These are phyloP conservation scores for Globisporangium polare DNA, from an alignment of 352 stramenopile species.

Conservation along the genomic window DNA sequence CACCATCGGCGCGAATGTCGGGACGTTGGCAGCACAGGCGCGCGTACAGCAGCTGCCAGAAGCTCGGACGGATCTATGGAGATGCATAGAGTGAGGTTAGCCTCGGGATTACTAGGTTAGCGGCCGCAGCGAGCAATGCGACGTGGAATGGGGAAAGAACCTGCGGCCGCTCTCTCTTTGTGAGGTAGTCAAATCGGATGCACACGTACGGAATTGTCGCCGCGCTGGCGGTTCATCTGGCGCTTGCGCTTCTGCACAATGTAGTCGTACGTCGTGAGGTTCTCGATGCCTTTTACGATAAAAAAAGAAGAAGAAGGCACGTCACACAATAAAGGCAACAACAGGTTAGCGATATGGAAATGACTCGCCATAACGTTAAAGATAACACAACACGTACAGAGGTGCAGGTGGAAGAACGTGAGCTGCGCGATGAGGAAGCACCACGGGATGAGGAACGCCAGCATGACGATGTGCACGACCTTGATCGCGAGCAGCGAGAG, in stretches of 20 bases:
- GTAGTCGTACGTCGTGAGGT: slow-evolving; percentile 87
- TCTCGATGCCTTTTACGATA: slow-evolving; percentile 51
- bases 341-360: background rate
- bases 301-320: no score
- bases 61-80: slow-evolving; percentile 22
- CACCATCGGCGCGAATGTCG: slow-evolving; percentile 13
- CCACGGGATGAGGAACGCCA: slow-evolving; percentile 66
- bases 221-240: slow-evolving; percentile 53
- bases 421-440: slow-evolving; percentile 79
- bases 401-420: slow-evolving; percentile 77
- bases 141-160: slow-evolving; percentile 14
- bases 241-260: slow-evolving; percentile 82
- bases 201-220: slow-evolving; percentile 68
- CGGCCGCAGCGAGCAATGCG: background rate
- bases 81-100: slow-evolving; percentile 11
- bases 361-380: background rate
- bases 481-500: slow-evolving; percentile 55
- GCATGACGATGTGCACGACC: slow-evolving; percentile 58
- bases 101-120: background rate
- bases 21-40: slow-evolving; percentile 25
- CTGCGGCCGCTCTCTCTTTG: slow-evolving; percentile 8
- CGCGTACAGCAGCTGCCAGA: slow-evolving; percentile 31
- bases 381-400: slow-evolving; percentile 47
- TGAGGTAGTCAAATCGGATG: slow-evolving; percentile 36
- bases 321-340: slow-evolving; percentile 1